phyloP scores from a whole-genome alignment of 169 alveolate genomes.

The Plasmodium reichenowi region DNA sequence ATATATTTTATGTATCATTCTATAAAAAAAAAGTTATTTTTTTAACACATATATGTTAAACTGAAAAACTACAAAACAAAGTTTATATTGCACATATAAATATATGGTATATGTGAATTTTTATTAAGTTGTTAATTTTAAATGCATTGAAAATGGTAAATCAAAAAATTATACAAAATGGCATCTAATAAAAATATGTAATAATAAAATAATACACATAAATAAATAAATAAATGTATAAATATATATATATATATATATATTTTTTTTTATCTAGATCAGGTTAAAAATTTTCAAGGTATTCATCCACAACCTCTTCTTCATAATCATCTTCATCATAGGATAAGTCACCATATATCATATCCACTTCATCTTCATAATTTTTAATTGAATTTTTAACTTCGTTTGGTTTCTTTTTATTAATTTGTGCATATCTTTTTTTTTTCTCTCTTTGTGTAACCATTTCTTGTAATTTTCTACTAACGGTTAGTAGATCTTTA shows the following conservation, averaged over 20 bases:
- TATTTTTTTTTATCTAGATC: neutral
- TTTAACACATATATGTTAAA: no score
- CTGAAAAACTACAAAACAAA: no score
- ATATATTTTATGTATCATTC: no score
- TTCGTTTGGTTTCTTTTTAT: conserved; percentile 73
- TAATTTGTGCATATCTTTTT: conserved; percentile 51
- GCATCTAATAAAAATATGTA: neutral
- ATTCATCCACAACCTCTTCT: conserved; percentile 48
- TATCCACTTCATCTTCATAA: conserved; percentile 86
- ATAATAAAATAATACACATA: neutral
- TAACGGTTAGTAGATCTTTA: conserved; percentile 25
- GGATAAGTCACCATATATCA: conserved; percentile 85
- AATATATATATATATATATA: neutral
- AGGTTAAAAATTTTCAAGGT: conserved; percentile 12
- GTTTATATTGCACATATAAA: no score
- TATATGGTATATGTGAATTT: no score
- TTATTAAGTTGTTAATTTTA: no score
- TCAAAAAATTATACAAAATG: no score
- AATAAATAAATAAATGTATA: neutral
- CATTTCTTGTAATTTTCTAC: conserved; percentile 43
- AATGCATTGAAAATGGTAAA: no score
- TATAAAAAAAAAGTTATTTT: no score
- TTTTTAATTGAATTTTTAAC: conserved; percentile 78
- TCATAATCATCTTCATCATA: conserved; percentile 77
- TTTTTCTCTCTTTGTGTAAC: conserved; percentile 40